Evolutionary conservation across 1,284 basidiomycete species (phyloP).

Genomic region (Irpex rosettiformis): DNA sequence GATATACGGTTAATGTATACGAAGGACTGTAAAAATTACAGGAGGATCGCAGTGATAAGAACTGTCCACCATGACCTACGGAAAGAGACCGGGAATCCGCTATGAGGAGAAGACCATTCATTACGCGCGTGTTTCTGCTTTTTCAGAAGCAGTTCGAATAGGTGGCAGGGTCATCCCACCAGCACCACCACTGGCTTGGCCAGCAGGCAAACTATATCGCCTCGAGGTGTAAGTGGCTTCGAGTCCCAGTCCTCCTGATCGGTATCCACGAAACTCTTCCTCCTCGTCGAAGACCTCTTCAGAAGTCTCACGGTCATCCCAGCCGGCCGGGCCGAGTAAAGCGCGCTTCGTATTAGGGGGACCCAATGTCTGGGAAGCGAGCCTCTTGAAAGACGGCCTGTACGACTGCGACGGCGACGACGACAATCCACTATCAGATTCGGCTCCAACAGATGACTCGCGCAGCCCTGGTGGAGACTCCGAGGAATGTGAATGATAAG

Average conservation of each 20-base stretch:
- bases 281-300: conserved; percentile 24
- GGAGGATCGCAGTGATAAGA: not conserved
- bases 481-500: conserved; percentile 18
- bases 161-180: not conserved
- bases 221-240: not conserved
- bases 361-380: conserved; percentile 67
- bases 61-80: no score
- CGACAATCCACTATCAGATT: conserved; percentile 26
- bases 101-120: not conserved
- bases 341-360: conserved; percentile 55
- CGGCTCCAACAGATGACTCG: conserved; percentile 15
- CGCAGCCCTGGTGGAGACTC: conserved; percentile 28
- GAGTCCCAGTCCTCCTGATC: not conserved
- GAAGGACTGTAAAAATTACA: not conserved
- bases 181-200: not conserved
- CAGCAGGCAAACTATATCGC: not conserved
- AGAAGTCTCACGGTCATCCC: conserved; percentile 29
- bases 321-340: conserved; percentile 32
- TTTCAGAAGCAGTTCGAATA: not conserved
- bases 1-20: not conserved
- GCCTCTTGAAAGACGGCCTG: conserved; percentile 66
- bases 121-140: not conserved
- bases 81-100: no score
- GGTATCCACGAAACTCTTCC: conserved; percentile 7
- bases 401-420: conserved; percentile 24